Base-by-base conservation (phyloP, 345 rosid species). In the Pseudoturritis turrita region DNA sequence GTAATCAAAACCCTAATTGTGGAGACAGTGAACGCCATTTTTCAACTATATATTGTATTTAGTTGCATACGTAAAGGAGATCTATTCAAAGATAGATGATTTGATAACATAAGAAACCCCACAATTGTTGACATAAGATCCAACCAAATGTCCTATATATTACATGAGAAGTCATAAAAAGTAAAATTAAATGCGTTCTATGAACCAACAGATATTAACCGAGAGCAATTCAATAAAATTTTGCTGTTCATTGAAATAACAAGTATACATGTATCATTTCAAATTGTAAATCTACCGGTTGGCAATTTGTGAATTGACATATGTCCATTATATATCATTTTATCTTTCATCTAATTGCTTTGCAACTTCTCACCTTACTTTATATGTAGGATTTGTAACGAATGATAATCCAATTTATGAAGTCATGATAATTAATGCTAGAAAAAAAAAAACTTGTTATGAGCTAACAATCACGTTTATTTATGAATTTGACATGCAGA, bases 401-500 rank as follows among this genome's bases (percentile, higher is more conserved):
- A 26, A 62, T 7, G 19, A 7, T 62, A 13, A 44, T 18, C 40
- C 17, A 17, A 12, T 64, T 4, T 49, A 45, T 5, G 18, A 57
- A 36, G 28, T 12, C 7, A 6, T 26, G 19, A 19, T 29, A 33
- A 31, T 35, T 35, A 6, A 19, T 21, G 44, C 28, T 36, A 36
- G 11, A 12, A 11, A 18, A 33, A n/a, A 28, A 2, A n/a, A 28
- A 14, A 10, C 37, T 28, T 29, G 7, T 2, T n/a, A 26, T 26
- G 6, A 67, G 50, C 61, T 40, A 40, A 19, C 45, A 52, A 68
- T 21, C 57, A 58, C 74, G 31, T 13, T 17, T 36, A 3, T 68
- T 68, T 35, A 35, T 63, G 58, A n/a, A 21, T 43, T 58, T 33
- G 49, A 58, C 49, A 46, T 18, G 68, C 3, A 40, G 75, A 61